Conservation (phyloP, 2,329 filamentous ascomycete genomes). For the Colletotrichum graminicola region DNA sequence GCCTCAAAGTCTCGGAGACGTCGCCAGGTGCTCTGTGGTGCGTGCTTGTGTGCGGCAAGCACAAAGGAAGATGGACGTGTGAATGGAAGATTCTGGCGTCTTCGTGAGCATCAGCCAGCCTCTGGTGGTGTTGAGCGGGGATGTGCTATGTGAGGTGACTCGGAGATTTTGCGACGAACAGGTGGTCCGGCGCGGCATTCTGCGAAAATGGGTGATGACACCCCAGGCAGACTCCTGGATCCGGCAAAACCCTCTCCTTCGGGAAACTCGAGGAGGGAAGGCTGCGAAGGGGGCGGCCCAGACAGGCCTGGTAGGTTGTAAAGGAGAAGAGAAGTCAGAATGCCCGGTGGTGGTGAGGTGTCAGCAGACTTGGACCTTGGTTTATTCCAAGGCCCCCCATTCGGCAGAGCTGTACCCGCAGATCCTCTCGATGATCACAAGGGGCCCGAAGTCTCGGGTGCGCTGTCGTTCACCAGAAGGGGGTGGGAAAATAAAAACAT, state of each 20-base stretch:
- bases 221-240: neutral
- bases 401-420: conserved; percentile 30
- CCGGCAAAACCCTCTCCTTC: neutral
- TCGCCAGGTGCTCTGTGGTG: neutral
- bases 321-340: neutral
- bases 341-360: conserved; percentile 6
- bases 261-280: neutral
- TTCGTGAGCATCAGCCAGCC: neutral
- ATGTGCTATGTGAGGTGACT: conserved; percentile 10
- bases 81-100: neutral
- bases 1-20: neutral
- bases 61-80: neutral
- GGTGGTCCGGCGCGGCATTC: neutral
- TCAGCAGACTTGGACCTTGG: conserved; percentile 39
- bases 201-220: conserved; percentile 1
- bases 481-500: neutral
- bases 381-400: conserved; percentile 21
- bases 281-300: neutral
- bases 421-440: conserved; percentile 28
- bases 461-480: neutral
- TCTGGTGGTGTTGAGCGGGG: conserved; percentile 11
- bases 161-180: conserved; percentile 32
- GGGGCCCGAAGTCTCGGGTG: neutral
- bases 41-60: neutral
- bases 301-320: neutral